Evolutionary conservation across 2,329 filamentous ascomycete species (phyloP), one percentile per base, ranked within the genome.

Genomic region (Chaetomium olivaceum): DNA sequence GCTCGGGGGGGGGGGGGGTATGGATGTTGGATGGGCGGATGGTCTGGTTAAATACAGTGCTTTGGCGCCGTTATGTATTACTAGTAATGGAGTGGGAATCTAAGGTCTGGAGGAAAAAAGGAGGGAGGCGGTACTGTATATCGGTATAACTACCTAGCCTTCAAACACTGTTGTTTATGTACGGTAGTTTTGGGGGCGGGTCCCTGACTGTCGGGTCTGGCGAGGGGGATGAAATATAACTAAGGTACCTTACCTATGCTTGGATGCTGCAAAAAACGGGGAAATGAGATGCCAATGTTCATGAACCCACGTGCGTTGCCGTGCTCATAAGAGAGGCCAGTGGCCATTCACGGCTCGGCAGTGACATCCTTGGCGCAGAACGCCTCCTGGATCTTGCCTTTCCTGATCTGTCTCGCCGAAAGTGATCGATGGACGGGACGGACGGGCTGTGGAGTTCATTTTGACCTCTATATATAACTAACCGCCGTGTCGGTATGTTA

Each of bases 351-450:
- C 31, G n/a, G 5, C 19, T 43, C 29, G 14, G 36, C 19, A 39
- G 36, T 43, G 19, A 52, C 27, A 25, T 1, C 9, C 55, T 63
- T 58, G 55, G 54, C 54, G 29, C 46, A 33, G 46, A 31, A 29
- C 3, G 36, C 21, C 3, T 19, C 19, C 19, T 16, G 25, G 36
- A 21, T 48, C 51, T 21, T 16, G 31, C 51, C 21, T 55, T 62
- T 6, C 33, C 51, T 36, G 19, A 12, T 62, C 25, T 50, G 25
- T 25, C 59, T 61, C 50, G 59, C 59, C 59, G 59, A 58, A 51
- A 16, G 39, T 21, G 52, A 31, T 29, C 7, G 14, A 33, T 19
- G 9, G n/a, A 48, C 8, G 46, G 46, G 14, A 33, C 8, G 9
- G n/a, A 48, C 8, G 46, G 46, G 9, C 39, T 7, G 39, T 23